Evolutionary conservation across 352 stramenopile species (phyloP).

Genomic region (Globisporangium nagaii): DNA sequence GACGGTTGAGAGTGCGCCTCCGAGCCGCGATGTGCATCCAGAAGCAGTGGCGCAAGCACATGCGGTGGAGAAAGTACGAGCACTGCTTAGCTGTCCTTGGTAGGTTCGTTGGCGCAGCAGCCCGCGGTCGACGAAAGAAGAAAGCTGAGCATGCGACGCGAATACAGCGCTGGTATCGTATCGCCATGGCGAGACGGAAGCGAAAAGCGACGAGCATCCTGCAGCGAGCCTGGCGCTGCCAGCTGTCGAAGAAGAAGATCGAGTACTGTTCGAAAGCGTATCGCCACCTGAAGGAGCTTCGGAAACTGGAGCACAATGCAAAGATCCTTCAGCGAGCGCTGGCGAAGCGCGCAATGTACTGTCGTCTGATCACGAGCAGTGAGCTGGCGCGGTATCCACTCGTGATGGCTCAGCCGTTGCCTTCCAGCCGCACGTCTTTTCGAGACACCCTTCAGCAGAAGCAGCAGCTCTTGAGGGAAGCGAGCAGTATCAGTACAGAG

Average conservation of each 20-base stretch:
- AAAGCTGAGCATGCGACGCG: background rate
- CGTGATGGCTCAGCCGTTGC: conserved; percentile 16
- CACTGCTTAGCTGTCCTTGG: conserved; percentile 13
- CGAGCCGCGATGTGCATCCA: conserved; percentile 35
- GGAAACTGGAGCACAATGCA: conserved; percentile 26
- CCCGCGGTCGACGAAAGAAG: conserved; percentile 5
- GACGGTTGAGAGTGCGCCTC: conserved; percentile 10
- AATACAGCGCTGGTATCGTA: conserved; percentile 34
- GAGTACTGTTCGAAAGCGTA: conserved; percentile 18
- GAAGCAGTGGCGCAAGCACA: conserved; percentile 16
- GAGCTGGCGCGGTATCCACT: conserved; percentile 26
- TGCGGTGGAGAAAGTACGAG: conserved; percentile 2
- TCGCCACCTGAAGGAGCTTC: conserved; percentile 22
- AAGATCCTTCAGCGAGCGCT: conserved; percentile 44
- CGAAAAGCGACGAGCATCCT: conserved; percentile 16
- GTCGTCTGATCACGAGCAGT: conserved; percentile 17
- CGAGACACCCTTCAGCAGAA: conserved; percentile 10
- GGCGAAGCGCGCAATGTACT: conserved; percentile 17
- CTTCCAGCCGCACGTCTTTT: background rate
- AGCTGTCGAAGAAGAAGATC: conserved; percentile 30
- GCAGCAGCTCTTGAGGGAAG: conserved; percentile 18
- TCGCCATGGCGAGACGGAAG: conserved; percentile 1
- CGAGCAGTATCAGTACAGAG: conserved; percentile 10
- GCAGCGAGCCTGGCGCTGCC: conserved; percentile 43
- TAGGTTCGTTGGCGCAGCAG: conserved; percentile 15